phyloP scores from a whole-genome alignment of 202 grass and related monocot genomes.

The Alloteropsis angusta region DNA sequence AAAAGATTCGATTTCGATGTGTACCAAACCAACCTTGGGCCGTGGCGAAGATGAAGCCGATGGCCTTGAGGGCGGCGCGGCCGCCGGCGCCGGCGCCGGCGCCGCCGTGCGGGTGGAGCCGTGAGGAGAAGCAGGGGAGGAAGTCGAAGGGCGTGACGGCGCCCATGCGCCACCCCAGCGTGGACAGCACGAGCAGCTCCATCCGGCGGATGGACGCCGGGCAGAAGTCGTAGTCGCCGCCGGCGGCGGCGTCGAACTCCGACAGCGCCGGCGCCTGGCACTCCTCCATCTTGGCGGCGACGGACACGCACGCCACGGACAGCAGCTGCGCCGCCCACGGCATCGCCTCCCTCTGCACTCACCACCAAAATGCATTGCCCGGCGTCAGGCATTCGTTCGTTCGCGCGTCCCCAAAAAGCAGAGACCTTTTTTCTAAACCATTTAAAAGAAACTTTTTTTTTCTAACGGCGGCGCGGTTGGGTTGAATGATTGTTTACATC shows the following conservation, averaged over 20 bases:
- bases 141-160: conserved; percentile 79
- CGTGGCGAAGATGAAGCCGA: conserved; percentile 31
- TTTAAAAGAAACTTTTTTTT: not conserved
- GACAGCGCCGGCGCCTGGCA: conserved; percentile 49
- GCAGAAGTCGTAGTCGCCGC: conserved; percentile 52
- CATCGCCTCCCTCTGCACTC: conserved; percentile 45
- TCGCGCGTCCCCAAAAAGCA: conserved; percentile 5
- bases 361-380: conserved; percentile 28
- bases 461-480: conserved; percentile 1
- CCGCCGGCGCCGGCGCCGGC: conserved; percentile 21
- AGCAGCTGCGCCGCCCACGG: conserved; percentile 66
- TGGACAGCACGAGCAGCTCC: conserved; percentile 83
- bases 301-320: conserved; percentile 72
- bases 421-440: not conserved
- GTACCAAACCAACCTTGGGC: conserved; percentile 29
- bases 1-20: not conserved
- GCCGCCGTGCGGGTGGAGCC: conserved; percentile 38
- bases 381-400: conserved; percentile 15
- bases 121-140: conserved; percentile 54
- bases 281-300: conserved; percentile 92
- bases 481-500: conserved; percentile 62
- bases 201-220: conserved; percentile 50
- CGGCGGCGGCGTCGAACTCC: conserved; percentile 34
- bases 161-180: conserved; percentile 72
- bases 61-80: conserved; percentile 26